Conservation (phyloP, 2,329 filamentous ascomycete species). For the Camptophora hylomeconis region DNA sequence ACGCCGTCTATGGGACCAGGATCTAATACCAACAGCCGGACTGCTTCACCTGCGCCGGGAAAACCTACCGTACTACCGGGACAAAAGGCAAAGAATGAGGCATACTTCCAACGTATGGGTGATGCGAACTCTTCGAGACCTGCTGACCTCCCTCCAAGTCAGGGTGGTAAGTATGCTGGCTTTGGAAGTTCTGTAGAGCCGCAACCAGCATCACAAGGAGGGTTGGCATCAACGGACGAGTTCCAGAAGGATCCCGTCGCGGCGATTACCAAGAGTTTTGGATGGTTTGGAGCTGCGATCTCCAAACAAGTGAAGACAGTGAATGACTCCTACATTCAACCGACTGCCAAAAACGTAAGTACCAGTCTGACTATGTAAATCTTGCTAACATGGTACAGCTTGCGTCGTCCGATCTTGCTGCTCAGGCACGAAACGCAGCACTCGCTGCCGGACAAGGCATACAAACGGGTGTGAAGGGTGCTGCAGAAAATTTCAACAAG, state of each 20-base stretch:
- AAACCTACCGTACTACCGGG: conserved; percentile 28
- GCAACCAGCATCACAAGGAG: conserved; percentile 24
- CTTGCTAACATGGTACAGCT: conserved; percentile 39
- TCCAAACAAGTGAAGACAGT: conserved; percentile 83
- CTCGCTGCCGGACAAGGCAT: conserved; percentile 46
- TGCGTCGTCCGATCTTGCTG: conserved; percentile 65
- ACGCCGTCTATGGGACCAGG: conserved; percentile 22
- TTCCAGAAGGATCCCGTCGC: conserved; percentile 83
- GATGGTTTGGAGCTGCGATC: conserved; percentile 82
- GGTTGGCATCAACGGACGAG: conserved; percentile 63
- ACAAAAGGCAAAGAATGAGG: conserved; percentile 60
- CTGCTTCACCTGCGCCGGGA: conserved; percentile 19
- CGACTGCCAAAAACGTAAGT: conserved; percentile 72
- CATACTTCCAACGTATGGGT: conserved; percentile 79
- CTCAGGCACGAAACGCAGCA: conserved; percentile 50
- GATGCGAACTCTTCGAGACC: conserved; percentile 66
- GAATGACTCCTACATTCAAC: conserved; percentile 84
- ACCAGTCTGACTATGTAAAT: conserved; percentile 1
- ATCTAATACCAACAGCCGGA: conserved; percentile 9
- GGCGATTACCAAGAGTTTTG: conserved; percentile 81
- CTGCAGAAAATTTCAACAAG: conserved; percentile 66
- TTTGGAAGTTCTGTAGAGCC: conserved; percentile 74
- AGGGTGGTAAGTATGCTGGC: conserved; percentile 83
- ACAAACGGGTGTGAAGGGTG: conserved; percentile 53
- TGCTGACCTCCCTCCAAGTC: conserved; percentile 64